A percentile compares a stretch with the other conserved stretches of the same genome.
Conservation (phyloP, 2,329 filamentous ascomycete genomes). For the Elsinoe perseae region DNA sequence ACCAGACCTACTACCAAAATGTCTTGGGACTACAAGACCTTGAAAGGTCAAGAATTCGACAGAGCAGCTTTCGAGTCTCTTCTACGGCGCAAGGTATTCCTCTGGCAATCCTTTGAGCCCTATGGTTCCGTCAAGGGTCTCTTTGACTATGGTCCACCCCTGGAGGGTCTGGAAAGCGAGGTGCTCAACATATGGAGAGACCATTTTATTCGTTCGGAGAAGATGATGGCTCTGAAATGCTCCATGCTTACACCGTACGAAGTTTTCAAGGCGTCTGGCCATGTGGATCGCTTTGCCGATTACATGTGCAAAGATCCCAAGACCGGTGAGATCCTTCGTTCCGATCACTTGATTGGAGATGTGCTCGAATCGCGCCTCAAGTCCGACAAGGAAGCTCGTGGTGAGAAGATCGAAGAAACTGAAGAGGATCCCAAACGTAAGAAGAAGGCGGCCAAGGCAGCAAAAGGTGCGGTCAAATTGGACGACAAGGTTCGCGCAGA, state of each 20-base stretch:
- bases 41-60: conserved; percentile 86
- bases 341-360: conserved; percentile 94
- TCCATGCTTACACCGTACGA: conserved; percentile 88
- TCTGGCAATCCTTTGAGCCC: conserved; percentile 91
- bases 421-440: conserved; percentile 79
- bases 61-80: conserved; percentile 73
- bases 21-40: conserved; percentile 61
- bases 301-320: conserved; percentile 93
- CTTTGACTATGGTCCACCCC: conserved; percentile 88
- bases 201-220: conserved; percentile 86
- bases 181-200: conserved; percentile 86
- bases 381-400: conserved; percentile 86
- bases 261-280: conserved; percentile 84
- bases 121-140: conserved; percentile 54
- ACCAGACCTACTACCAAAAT: conserved; percentile 39
- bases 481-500: conserved; percentile 79
- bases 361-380: conserved; percentile 80
- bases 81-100: conserved; percentile 83
- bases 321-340: conserved; percentile 91
- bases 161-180: conserved; percentile 77
- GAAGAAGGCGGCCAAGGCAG: conserved; percentile 65
- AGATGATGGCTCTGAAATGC: conserved; percentile 93
- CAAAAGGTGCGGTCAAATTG: conserved; percentile 63
- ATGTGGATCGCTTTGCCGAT: conserved; percentile 96
- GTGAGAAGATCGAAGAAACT: conserved; percentile 65